Evolutionary conservation across 148 eudicot species (phyloP).

Genomic region (Persicaria tinctoria): DNA sequence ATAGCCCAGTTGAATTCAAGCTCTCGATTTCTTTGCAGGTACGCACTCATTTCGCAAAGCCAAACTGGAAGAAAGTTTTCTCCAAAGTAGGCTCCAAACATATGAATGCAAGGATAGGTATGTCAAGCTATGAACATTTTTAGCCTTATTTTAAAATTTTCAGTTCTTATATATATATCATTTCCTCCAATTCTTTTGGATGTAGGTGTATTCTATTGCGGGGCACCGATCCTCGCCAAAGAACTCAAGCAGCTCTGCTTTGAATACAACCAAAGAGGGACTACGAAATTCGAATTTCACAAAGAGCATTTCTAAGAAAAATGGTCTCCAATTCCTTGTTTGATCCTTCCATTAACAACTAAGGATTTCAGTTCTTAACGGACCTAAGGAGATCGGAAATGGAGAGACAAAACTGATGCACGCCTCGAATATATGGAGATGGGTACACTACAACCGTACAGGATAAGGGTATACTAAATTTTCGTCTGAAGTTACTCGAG

Average conservation of each 20-base stretch:
- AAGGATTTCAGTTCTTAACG: too few relatives aligned
- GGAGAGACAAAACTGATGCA: neutral
- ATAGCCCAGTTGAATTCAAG: neutral
- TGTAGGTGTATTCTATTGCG: slow-evolving; percentile 95
- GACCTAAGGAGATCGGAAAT: neutral
- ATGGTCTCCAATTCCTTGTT: neutral
- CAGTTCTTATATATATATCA: neutral
- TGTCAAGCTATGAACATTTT: neutral
- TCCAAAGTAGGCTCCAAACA: slow-evolving; percentile 70
- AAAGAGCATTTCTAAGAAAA: slow-evolving; percentile 67
- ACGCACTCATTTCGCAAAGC: slow-evolving; percentile 91
- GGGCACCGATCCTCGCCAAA: slow-evolving; percentile 65
- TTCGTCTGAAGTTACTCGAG: neutral
- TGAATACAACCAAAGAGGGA: slow-evolving; percentile 83
- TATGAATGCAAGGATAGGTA: slow-evolving; percentile 81
- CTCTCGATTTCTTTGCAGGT: slow-evolving; percentile 38
- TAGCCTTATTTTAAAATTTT: neutral
- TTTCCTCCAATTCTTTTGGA: neutral
- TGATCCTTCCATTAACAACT: too few relatives aligned
- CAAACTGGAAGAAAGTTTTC: slow-evolving; percentile 92
- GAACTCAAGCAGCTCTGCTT: slow-evolving; percentile 64
- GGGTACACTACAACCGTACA: neutral
- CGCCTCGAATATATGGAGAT: too few relatives aligned
- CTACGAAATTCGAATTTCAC: slow-evolving; percentile 84
- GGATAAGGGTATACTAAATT: neutral